Conservation (phyloP, 331 rosid genomes). For the Rhamnella rubrinervis region DNA sequence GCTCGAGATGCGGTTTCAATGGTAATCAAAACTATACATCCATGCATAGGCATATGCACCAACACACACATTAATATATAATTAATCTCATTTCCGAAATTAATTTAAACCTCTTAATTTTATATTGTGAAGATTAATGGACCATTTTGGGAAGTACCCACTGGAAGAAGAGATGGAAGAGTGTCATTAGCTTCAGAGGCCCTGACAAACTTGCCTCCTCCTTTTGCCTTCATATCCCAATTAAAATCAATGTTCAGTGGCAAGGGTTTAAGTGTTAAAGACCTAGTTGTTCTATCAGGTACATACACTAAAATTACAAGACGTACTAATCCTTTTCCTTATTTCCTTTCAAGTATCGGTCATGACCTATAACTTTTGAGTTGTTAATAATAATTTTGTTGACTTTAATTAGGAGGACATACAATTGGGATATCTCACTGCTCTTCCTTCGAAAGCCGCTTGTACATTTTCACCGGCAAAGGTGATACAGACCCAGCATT, state of each 20-base stretch:
- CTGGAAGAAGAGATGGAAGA: conserved; percentile 49
- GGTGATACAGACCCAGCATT: conserved; percentile 40
- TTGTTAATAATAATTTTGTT: neutral
- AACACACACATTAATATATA: too few species aligned
- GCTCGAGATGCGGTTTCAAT: conserved; percentile 34
- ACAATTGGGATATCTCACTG: conserved; percentile 44
- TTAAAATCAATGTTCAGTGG: conserved; percentile 26
- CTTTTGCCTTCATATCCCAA: conserved; percentile 26
- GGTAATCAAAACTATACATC: conserved; percentile 15
- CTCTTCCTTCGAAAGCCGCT: conserved; percentile 26
- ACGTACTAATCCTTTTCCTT: neutral
- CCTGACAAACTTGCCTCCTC: conserved; percentile 17
- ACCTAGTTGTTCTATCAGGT: conserved; percentile 46
- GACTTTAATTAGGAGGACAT: conserved; percentile 33
- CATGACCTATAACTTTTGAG: neutral
- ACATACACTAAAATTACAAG: neutral
- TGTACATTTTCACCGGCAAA: conserved; percentile 45
- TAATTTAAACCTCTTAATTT: neutral
- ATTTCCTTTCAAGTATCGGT: neutral
- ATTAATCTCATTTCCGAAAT: too few species aligned
- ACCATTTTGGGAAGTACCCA: conserved; percentile 44
- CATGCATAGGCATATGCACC: neutral
- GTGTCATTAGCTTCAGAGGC: conserved; percentile 30
- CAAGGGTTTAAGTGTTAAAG: conserved; percentile 40
- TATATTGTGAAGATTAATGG: conserved; percentile 25